Percentiles rank a stretch among this genome's conserved stretches.
phyloP scores from a whole-genome alignment of 805 yeast genomes.

The Cyberlindnera euphorbiae region DNA sequence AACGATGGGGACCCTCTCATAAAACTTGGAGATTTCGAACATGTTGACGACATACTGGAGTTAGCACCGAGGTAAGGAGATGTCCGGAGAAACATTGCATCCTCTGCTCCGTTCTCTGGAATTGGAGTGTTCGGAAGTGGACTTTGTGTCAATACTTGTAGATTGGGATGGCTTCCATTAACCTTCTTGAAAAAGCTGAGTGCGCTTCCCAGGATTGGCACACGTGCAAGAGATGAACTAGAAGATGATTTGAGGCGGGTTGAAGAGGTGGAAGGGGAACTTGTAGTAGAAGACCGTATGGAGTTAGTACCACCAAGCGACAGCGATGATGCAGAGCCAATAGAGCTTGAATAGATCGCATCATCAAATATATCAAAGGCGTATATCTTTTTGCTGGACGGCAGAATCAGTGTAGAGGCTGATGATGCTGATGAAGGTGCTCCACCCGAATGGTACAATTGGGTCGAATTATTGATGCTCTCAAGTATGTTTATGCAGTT shows the following conservation, averaged over 20 bases:
- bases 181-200: conserved; percentile 23
- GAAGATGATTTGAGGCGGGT: conserved; percentile 16
- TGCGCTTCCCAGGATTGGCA: conserved; percentile 22
- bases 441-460: background rate
- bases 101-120: conserved; percentile 6
- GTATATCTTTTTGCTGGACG: conserved; percentile 37
- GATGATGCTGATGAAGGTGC: conserved; percentile 8
- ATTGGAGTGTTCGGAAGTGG: conserved; percentile 5
- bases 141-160: conserved; percentile 6
- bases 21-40: conserved; percentile 11
- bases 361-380: conserved; percentile 66
- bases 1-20: conserved; percentile 11
- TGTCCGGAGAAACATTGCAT: conserved; percentile 1
- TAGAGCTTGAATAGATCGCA: conserved; percentile 41
- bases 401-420: conserved; percentile 13
- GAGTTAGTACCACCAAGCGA: too few relatives aligned
- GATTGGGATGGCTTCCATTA: conserved; percentile 10
- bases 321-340: too few relatives aligned
- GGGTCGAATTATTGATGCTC: conserved; percentile 1
- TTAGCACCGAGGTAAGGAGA: conserved; percentile 11
- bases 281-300: conserved; percentile 2
- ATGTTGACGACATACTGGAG: conserved; percentile 7
- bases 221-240: conserved; percentile 16
- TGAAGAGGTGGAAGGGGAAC: conserved; percentile 10
- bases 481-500: conserved; percentile 18